Evolutionary conservation across 2,329 filamentous ascomycete species (phyloP), one percentile per base, ranked within the genome.

Genomic region (Claviceps paspali): DNA sequence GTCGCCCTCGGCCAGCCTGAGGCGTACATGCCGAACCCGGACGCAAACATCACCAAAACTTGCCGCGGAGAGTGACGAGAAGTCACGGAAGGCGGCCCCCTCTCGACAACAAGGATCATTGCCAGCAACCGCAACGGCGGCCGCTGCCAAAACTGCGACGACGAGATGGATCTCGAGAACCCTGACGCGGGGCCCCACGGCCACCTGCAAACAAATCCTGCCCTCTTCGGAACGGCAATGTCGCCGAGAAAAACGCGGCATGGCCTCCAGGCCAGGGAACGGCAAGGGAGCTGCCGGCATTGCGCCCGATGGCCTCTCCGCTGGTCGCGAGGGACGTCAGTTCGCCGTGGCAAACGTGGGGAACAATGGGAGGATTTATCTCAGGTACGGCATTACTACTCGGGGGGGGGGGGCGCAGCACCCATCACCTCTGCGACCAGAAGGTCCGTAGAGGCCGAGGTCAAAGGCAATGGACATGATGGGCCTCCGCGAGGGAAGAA

Each of bases 281-380:
- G 76, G 79, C 38, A 50, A 63, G 9, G 67, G 69, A 40, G 73
- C 65, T 50, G 63, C 61, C 48, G 70, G 75, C 38, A 61, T 75
- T 40, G 60, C 65, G n/a, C 65, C 70, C 9, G 79, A 83, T 49
- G 70, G 70, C 41, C 60, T 66, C 40, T 72, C 75, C 33, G 71
- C 65, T 38, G 69, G 72, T 24, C 68, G 77, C 41, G 74, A 78
- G 52, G 78, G 76, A 34, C 71, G 79, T 38, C 76, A 83, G 50
- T 87, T 88, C 53, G 77, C 80, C 2, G 82, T 88, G 38, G 76
- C 79, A 35, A 87, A 86, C 55, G 82, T 88, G 41, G 82, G 82
- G 18, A 82, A 85, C 53, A 85, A 86, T 58, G 82, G 82, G 28
- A 76, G 78, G 53, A 83, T 88, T 56, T 88, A 85, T 57, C 55